These are phyloP conservation scores for Lentithecium fluviatile DNA, from an alignment of 495 filamentous ascomycete species.

Conservation along the genomic window DNA sequence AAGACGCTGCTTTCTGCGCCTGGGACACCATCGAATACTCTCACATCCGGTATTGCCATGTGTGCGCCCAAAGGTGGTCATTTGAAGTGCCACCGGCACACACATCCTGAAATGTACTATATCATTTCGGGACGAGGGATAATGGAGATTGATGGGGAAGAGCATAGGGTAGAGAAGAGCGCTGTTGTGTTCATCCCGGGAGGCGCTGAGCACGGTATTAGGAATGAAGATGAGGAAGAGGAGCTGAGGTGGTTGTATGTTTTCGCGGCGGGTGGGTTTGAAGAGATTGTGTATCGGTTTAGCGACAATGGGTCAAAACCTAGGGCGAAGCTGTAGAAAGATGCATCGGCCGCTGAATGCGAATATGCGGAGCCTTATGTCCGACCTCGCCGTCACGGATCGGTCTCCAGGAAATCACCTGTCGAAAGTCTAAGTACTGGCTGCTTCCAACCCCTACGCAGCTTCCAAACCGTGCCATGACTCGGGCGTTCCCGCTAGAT, in stretches of 20 bases:
- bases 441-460: too few relatives aligned
- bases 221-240: neutral
- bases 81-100: constrained; percentile 15
- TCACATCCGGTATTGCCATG: constrained; percentile 12
- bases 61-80: constrained; percentile 10
- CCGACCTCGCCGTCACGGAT: neutral
- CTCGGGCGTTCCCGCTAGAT: too few relatives aligned
- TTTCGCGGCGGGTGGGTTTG: constrained; percentile 15
- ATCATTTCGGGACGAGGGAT: constrained; percentile 5
- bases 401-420: too few relatives aligned
- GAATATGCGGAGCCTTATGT: neutral
- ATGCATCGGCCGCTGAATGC: neutral
- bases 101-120: constrained; percentile 21
- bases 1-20: constrained; percentile 9
- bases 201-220: constrained; percentile 19
- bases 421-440: too few relatives aligned
- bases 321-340: neutral
- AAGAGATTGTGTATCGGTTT: constrained; percentile 21
- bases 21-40: constrained; percentile 7
- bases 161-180: constrained; percentile 15
- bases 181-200: constrained; percentile 20
- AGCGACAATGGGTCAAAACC: neutral
- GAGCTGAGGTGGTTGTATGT: constrained; percentile 23
- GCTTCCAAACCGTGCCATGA: too few relatives aligned
- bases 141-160: constrained; percentile 12